phyloP scores from a whole-genome alignment of 805 yeast genomes.

The Clavispora vitiphila region DNA sequence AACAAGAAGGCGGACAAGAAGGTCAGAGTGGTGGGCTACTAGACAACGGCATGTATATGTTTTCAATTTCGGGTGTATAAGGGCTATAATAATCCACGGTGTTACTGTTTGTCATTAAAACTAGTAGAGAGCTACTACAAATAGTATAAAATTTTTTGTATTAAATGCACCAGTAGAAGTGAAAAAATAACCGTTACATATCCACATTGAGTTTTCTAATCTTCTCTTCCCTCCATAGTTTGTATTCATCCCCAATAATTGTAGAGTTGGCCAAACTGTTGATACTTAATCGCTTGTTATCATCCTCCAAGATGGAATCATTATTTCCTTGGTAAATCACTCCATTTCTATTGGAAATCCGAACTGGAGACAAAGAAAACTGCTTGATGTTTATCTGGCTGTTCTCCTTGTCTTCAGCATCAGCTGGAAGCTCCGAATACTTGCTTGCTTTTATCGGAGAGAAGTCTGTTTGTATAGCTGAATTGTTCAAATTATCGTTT shows the following conservation, averaged over 20 bases:
- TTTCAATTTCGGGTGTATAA: neutral
- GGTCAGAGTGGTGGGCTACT: constrained; percentile 17
- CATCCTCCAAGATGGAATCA: neutral
- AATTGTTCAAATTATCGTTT: constrained; percentile 1
- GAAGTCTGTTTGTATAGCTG: neutral
- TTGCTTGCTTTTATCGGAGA: constrained; percentile 1
- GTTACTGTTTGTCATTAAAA: neutral
- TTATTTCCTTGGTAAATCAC: neutral
- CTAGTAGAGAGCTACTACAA: no score
- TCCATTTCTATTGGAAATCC: constrained; percentile 11
- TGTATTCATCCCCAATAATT: constrained; percentile 36
- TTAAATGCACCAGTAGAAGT: neutral
- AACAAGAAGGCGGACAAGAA: constrained; percentile 62
- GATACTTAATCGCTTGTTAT: constrained; percentile 13
- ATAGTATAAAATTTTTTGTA: no score
- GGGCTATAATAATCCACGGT: neutral
- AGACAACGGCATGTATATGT: constrained; percentile 1
- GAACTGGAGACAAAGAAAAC: constrained; percentile 8
- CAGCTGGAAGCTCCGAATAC: neutral
- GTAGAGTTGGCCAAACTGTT: constrained; percentile 33
- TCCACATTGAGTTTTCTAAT: constrained; percentile 17
- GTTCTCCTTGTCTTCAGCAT: constrained; percentile 14
- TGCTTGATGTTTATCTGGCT: neutral
- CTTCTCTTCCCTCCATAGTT: constrained; percentile 35
- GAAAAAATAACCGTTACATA: neutral